A percentile compares a stretch with the other conserved stretches of the same genome.
phyloP scores from a whole-genome alignment of 371 early-diverging fungal genomes.

The Aphelidium insulamus region DNA sequence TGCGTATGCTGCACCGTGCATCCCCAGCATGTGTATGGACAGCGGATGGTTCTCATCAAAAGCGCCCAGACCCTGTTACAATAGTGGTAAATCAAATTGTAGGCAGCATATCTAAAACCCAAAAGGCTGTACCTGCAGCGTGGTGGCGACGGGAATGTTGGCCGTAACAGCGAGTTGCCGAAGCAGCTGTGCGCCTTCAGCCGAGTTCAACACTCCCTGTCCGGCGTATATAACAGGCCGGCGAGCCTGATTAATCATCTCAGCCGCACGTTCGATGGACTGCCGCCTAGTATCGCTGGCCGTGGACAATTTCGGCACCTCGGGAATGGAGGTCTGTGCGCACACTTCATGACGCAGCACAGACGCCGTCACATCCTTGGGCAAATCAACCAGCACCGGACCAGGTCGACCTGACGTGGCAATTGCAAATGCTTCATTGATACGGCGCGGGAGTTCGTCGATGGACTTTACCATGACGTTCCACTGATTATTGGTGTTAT shows the following conservation, averaged over 20 bases:
- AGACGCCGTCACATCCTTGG: slow-evolving; percentile 95
- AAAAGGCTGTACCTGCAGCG: too few relatives aligned
- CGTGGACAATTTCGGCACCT: slow-evolving; percentile 13
- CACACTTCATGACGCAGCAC: slow-evolving; percentile 49
- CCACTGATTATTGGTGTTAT: slow-evolving; percentile 33
- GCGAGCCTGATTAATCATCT: slow-evolving; percentile 65
- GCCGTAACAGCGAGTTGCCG: slow-evolving; percentile 53
- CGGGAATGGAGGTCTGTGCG: slow-evolving; percentile 23
- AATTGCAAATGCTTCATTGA: slow-evolving; percentile 89
- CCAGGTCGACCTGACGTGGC: slow-evolving; percentile 91
- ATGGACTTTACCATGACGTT: slow-evolving; percentile 94
- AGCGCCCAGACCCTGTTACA: slow-evolving; percentile 73
- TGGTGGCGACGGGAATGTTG: slow-evolving; percentile 89
- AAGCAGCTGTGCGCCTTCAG: slow-evolving; percentile 57
- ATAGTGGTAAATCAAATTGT: too few relatives aligned
- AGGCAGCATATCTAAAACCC: too few relatives aligned
- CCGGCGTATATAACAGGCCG: slow-evolving; percentile 88
- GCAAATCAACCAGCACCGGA: slow-evolving; percentile 89
- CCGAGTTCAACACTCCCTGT: slow-evolving; percentile 59
- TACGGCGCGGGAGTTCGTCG: slow-evolving; percentile 78
- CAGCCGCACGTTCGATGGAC: slow-evolving; percentile 38
- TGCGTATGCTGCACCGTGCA: slow-evolving; percentile 93
- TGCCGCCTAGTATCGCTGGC: slow-evolving; percentile 8
- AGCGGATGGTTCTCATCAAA: slow-evolving; percentile 75
- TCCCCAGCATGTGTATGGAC: slow-evolving; percentile 89